Base-by-base conservation (phyloP, 805 yeast species). In the Lipomyces sp. region DNA sequence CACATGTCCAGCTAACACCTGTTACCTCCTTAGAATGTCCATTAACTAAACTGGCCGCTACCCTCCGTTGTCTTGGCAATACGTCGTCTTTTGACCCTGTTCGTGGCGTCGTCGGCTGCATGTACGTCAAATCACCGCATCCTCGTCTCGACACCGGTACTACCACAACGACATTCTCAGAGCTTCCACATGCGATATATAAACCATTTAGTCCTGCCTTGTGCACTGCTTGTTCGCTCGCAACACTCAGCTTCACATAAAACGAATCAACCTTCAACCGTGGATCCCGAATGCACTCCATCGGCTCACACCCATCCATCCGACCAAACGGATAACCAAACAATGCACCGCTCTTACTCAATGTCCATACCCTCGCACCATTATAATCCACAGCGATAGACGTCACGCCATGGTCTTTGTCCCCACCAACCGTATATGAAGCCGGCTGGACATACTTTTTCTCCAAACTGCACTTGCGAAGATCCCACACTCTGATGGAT, bases 161-260 rank as follows among this genome's bases (percentile, higher is more conserved):
- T n/a, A 60, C 63, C 3, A 63, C 50, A 48, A 65, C 64, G 3
- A 55, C 48, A 4, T 57, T 57, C n/a, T 37, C 45, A 13, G 69
- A 53, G 35, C 69, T 64, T 18, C 69, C 68, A 39, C 69, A 65
- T 2, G 69, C 65, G 15, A 67, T 55, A 50, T 65, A 65, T 18
- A 58, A 51, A 13, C 61, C 54, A 5, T 56, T 10, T 42, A 66
- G 37, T 4, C 59, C 61, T 7, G 58, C 61, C 2, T 33, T 50
- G 6, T 54, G 53, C 24, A 48, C 35, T 10, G 62, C 54, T 3
- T 57, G 59, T 15, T 59, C 57, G 34, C 56, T 32, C 10, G 63
- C 51, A 24, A 62, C 64, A 53, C 62, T 50, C 42, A 65, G n/a
- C 39, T 67, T 67, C 45, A 62, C 64, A 54, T 53, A 67, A 51